A percentile compares a stretch with the other conserved stretches of the same genome.
Evolutionary conservation across 2,329 filamentous ascomycete species (phyloP).

Genomic region (Fusarium mexicanum): DNA sequence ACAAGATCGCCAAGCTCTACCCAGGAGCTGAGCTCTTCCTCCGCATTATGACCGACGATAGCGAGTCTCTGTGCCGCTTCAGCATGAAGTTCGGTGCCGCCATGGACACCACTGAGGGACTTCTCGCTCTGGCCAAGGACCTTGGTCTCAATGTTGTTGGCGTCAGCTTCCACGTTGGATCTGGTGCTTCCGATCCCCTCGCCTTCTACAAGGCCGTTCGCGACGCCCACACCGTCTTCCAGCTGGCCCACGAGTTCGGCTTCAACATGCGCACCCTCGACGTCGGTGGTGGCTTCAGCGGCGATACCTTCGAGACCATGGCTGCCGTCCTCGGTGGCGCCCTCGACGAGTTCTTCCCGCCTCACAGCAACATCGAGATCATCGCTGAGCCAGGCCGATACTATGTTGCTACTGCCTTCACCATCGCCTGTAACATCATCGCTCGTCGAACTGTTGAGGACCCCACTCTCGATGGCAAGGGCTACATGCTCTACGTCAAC

Average conservation of each 20-base stretch:
- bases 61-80: conserved; percentile 89
- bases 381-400: conserved; percentile 97
- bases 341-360: conserved; percentile 88
- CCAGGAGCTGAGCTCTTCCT: conserved; percentile 91
- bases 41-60: conserved; percentile 96
- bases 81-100: conserved; percentile 98
- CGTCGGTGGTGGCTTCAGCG: conserved; percentile 91
- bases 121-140: conserved; percentile 82
- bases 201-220: conserved; percentile 91
- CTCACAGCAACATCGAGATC: conserved; percentile 75
- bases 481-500: conserved; percentile 98
- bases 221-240: conserved; percentile 89
- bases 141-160: conserved; percentile 91
- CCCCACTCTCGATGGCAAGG: conserved; percentile 70
- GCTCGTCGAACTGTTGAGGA: conserved; percentile 89
- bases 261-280: conserved; percentile 88
- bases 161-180: conserved; percentile 98
- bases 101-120: conserved; percentile 79
- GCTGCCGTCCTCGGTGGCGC: conserved; percentile 81
- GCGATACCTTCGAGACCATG: conserved; percentile 92
- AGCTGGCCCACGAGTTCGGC: conserved; percentile 80
- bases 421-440: conserved; percentile 94
- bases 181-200: conserved; percentile 91
- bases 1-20: conserved; percentile 94
- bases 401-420: conserved; percentile 94